Evolutionary conservation across 257 asterid species (phyloP).

Genomic region (Misopates orontium): DNA sequence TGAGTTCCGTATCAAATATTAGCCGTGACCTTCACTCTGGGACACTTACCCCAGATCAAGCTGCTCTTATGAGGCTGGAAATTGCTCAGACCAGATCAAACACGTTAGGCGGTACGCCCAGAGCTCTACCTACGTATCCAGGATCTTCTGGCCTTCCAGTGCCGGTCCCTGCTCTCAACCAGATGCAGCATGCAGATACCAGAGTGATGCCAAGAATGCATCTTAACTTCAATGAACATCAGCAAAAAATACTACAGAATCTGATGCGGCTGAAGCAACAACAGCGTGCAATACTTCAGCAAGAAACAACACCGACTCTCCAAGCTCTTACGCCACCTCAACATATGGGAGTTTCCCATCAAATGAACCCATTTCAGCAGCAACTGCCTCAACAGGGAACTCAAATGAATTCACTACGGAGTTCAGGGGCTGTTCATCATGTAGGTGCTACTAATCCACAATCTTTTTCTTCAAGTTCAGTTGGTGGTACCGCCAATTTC

Average conservation of each 20-base stretch:
- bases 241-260: conserved; percentile 31
- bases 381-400: conserved; percentile 54
- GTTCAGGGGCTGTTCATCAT: conserved; percentile 83
- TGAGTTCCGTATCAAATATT: conserved; percentile 55
- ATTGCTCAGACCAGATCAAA: conserved; percentile 48
- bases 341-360: conserved; percentile 65
- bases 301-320: conserved; percentile 64
- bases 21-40: conserved; percentile 58
- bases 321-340: conserved; percentile 74
- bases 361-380: conserved; percentile 50
- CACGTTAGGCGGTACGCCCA: conserved; percentile 55
- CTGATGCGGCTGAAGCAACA: conserved; percentile 42
- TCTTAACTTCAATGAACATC: conserved; percentile 56
- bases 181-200: conserved; percentile 65
- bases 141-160: conserved; percentile 63
- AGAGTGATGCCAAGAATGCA: conserved; percentile 70
- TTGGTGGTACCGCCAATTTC: conserved; percentile 79
- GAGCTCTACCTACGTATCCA: conserved; percentile 71
- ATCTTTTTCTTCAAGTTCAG: conserved; percentile 88
- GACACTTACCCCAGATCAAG: conserved; percentile 46
- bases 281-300: conserved; percentile 46
- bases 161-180: conserved; percentile 57
- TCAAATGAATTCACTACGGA: conserved; percentile 91
- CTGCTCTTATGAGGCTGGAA: conserved; percentile 54
- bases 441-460: conserved; percentile 63